Conservation (phyloP, 2,329 filamentous ascomycete genomes). For the Trichoderma brevicompactum region DNA sequence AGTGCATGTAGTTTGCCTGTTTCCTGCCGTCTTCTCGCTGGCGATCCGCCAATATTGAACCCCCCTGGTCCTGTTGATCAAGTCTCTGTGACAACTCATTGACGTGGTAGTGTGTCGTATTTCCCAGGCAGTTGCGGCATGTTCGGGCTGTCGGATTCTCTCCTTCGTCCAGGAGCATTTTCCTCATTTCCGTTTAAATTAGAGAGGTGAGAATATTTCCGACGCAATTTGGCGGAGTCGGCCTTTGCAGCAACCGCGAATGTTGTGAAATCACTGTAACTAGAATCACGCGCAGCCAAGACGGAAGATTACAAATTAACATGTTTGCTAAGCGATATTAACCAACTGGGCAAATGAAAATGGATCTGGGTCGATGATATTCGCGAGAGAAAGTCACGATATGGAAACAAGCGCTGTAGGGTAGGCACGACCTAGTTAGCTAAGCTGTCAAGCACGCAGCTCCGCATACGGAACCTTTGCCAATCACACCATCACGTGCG, state of each 20-base stretch:
- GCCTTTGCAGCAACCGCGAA: neutral
- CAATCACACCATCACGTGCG: constrained; percentile 24
- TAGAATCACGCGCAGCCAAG: neutral
- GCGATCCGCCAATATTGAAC: neutral
- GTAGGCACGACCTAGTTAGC: neutral
- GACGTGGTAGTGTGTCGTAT: neutral
- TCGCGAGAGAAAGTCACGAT: neutral
- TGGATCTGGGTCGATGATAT: neutral
- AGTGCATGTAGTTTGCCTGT: too few relatives aligned
- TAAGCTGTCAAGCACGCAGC: neutral
- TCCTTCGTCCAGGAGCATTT: neutral
- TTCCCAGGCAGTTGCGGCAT: neutral
- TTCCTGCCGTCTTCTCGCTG: neutral
- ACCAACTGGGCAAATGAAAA: neutral
- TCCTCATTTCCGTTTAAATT: constrained; percentile 24
- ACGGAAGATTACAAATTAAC: constrained; percentile 5
- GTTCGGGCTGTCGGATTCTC: constrained; percentile 9
- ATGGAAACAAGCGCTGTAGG: neutral
- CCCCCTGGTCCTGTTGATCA: neutral
- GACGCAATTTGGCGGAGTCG: constrained; percentile 7
- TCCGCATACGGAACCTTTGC: constrained; percentile 19
- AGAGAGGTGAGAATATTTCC: neutral
- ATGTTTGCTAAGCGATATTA: constrained; percentile 13
- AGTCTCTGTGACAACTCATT: neutral
- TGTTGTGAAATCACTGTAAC: neutral